Evolutionary conservation across 805 yeast genomes (phyloP).

Genomic region (Ogataea polymorpha): DNA sequence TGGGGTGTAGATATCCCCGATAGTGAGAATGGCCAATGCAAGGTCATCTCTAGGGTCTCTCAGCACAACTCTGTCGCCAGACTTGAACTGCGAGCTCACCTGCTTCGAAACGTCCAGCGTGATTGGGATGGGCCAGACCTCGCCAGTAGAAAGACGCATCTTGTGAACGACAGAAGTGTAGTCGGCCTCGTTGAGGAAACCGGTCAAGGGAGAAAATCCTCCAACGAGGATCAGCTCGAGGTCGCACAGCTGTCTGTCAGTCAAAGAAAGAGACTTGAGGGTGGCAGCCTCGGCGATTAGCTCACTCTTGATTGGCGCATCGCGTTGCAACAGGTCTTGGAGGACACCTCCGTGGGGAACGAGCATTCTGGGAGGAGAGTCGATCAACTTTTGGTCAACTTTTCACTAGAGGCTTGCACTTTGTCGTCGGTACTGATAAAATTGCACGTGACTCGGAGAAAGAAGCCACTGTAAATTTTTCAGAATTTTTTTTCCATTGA

Average conservation of each 20-base stretch:
- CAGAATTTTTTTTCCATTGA: too few relatives aligned
- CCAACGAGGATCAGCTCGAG: slow-evolving; percentile 88
- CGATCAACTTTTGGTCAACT: neutral
- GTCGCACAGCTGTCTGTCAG: slow-evolving; percentile 91
- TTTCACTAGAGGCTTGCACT: neutral
- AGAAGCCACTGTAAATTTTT: neutral
- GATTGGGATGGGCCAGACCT: slow-evolving; percentile 90
- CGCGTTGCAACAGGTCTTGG: slow-evolving; percentile 83
- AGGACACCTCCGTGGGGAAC: slow-evolving; percentile 88
- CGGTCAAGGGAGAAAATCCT: slow-evolving; percentile 84
- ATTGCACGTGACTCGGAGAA: slow-evolving; percentile 12
- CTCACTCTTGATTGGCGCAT: slow-evolving; percentile 53
- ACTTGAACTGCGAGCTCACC: slow-evolving; percentile 43
- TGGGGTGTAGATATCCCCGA: slow-evolving; percentile 77
- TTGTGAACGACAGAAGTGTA: slow-evolving; percentile 65
- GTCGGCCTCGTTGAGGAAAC: slow-evolving; percentile 64
- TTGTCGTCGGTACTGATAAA: slow-evolving; percentile 1
- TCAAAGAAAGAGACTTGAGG: slow-evolving; percentile 50
- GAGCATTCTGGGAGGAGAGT: neutral
- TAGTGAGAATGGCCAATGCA: slow-evolving; percentile 76
- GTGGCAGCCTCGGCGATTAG: slow-evolving; percentile 57
- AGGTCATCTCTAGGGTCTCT: slow-evolving; percentile 79
- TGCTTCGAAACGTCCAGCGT: slow-evolving; percentile 69
- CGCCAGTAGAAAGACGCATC: slow-evolving; percentile 70
- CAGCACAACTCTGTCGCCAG: slow-evolving; percentile 66